These are phyloP conservation scores for Candida nonsorbophila DNA, from an alignment of 805 yeast species.

Conservation along the genomic window DNA sequence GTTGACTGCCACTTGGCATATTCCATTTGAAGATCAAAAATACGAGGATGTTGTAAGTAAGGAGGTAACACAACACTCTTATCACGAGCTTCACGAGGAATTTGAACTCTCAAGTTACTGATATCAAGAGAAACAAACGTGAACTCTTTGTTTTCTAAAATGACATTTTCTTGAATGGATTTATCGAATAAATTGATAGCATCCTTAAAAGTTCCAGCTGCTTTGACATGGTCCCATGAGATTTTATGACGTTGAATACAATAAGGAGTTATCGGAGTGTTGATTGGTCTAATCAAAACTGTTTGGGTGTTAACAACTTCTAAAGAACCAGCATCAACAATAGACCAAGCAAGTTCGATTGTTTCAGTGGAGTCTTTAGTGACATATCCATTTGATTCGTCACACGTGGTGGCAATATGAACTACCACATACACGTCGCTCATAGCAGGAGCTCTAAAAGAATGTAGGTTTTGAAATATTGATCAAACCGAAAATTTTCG, in stretches of 20 bases:
- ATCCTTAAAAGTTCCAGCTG: slow-evolving; percentile 56
- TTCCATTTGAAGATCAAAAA: slow-evolving; percentile 74
- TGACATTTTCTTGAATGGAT: slow-evolving; percentile 40
- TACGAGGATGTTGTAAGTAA: slow-evolving; percentile 68
- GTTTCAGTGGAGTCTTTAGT: slow-evolving; percentile 66
- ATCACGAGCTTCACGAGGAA: slow-evolving; percentile 79
- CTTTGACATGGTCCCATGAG: slow-evolving; percentile 57
- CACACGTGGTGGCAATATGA: slow-evolving; percentile 62
- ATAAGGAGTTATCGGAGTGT: slow-evolving; percentile 59
- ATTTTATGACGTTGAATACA: slow-evolving; percentile 49
- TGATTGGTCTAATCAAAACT: slow-evolving; percentile 52
- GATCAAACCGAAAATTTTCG: too few species aligned
- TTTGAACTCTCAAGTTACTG: slow-evolving; percentile 70
- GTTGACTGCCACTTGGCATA: slow-evolving; percentile 62
- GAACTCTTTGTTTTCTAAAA: slow-evolving; percentile 44
- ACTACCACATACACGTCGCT: slow-evolving; percentile 56
- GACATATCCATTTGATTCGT: slow-evolving; percentile 50
- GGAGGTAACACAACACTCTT: slow-evolving; percentile 66
- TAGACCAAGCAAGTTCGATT: slow-evolving; percentile 62
- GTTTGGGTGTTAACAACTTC: slow-evolving; percentile 38
- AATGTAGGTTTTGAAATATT: slow-evolving; percentile 6
- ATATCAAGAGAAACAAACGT: slow-evolving; percentile 62
- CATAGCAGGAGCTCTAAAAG: too few species aligned
- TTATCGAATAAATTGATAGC: slow-evolving; percentile 54
- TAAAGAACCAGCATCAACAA: slow-evolving; percentile 51